phyloP scores from a whole-genome alignment of 176 grass and related monocot species.

The Miscanthus lutarioriparius region DNA sequence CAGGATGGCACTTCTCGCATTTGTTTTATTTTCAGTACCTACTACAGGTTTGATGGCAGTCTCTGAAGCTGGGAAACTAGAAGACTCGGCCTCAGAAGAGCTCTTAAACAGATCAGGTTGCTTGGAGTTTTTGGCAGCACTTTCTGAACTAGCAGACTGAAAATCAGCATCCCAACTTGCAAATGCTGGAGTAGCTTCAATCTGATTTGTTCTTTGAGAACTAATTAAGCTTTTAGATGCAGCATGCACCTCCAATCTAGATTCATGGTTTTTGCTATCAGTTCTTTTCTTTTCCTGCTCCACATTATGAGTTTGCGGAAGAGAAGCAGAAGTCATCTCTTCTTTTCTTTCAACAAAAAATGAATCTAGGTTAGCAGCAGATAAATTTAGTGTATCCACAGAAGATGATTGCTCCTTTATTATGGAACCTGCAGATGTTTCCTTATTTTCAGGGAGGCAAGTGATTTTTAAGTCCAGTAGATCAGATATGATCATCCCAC shows the following conservation, averaged over 20 bases:
- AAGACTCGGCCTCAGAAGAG: constrained; percentile 22
- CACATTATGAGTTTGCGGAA: constrained; percentile 17
- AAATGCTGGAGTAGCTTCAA: constrained; percentile 52
- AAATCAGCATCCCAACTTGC: constrained; percentile 85
- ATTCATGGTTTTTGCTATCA: constrained; percentile 32
- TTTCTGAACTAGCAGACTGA: constrained; percentile 44
- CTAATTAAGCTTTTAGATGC: constrained; percentile 25
- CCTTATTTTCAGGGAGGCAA: constrained; percentile 50
- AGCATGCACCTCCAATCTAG: constrained; percentile 26
- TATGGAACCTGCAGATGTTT: constrained; percentile 34
- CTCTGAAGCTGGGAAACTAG: constrained; percentile 30
- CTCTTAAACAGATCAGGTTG: constrained; percentile 59
- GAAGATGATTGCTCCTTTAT: constrained; percentile 36
- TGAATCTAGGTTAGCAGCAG: constrained; percentile 62
- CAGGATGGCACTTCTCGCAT: constrained; percentile 13
- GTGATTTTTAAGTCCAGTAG: constrained; percentile 75
- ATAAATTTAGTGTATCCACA: constrained; percentile 41
- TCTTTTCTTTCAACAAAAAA: constrained; percentile 65
- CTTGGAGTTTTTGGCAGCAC: constrained; percentile 28
- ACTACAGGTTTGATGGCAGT: constrained; percentile 19
- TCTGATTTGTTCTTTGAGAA: constrained; percentile 38
- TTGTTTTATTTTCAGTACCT: constrained; percentile 47
- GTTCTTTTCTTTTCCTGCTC: constrained; percentile 40
- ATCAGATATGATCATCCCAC: constrained; percentile 66
- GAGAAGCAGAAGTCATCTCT: constrained; percentile 29